Evolutionary conservation across 352 stramenopile genomes (phyloP).

Genomic region (Phytophthora foliorum): DNA sequence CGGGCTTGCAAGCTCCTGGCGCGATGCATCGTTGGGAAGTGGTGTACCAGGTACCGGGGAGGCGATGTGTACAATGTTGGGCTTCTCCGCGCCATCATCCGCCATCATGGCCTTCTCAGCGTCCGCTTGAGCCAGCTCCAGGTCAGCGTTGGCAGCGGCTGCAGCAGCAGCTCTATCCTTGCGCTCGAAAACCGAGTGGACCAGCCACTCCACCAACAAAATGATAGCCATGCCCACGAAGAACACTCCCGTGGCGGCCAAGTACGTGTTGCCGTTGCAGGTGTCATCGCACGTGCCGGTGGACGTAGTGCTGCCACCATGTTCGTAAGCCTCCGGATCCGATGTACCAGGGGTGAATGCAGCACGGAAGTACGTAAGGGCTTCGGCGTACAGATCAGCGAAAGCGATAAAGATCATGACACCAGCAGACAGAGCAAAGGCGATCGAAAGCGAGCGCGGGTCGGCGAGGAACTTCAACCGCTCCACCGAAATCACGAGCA

Average conservation of each 20-base stretch:
- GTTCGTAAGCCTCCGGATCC: conserved; percentile 72
- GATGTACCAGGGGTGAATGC: conserved; percentile 56
- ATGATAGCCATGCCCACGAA: conserved; percentile 71
- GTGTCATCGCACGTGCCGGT: conserved; percentile 64
- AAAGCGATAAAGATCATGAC: conserved; percentile 81
- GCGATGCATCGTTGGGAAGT: conserved; percentile 25
- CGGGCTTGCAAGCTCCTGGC: conserved; percentile 38
- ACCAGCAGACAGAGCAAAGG: conserved; percentile 72
- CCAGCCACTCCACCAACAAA: conserved; percentile 63
- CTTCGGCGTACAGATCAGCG: conserved; percentile 61
- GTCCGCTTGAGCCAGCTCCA: conserved; percentile 18
- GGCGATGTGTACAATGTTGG: conserved; percentile 33
- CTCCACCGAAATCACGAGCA: conserved; percentile 61
- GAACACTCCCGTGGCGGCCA: conserved; percentile 54
- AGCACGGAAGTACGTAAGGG: conserved; percentile 62
- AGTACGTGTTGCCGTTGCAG: conserved; percentile 64
- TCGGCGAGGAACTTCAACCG: conserved; percentile 66
- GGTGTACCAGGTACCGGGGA: conserved; percentile 38
- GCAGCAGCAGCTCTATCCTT: conserved; percentile 28
- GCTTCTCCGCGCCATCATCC: conserved; percentile 26
- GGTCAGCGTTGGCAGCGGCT: conserved; percentile 15
- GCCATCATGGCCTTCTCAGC: conserved; percentile 23
- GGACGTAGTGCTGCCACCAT: conserved; percentile 51
- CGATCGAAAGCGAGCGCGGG: conserved; percentile 53
- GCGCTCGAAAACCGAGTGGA: conserved; percentile 50